Evolutionary conservation across 768 basidiomycete genomes (phyloP).

Genomic region (Macrolepiota fuliginosa): DNA sequence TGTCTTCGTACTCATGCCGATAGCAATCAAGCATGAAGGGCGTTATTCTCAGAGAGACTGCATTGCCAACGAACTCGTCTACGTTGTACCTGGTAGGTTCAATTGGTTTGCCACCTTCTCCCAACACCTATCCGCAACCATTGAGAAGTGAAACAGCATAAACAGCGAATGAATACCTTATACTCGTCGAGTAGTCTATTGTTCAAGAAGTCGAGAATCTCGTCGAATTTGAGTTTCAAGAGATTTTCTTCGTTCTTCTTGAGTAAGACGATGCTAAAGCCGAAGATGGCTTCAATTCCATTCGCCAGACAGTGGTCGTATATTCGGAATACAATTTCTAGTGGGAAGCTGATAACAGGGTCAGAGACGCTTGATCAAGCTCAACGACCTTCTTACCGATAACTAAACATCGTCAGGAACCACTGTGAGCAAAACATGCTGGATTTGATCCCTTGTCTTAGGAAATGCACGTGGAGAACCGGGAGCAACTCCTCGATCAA

Average conservation of each 20-base stretch:
- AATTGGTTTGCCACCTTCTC: constrained; percentile 24
- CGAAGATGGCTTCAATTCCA: constrained; percentile 96
- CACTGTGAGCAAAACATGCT: constrained; percentile 99
- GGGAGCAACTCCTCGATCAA: constrained; percentile 91
- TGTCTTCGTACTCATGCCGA: constrained; percentile 84
- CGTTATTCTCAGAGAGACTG: constrained; percentile 82
- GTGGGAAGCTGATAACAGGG: constrained; percentile 68
- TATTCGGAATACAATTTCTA: constrained; percentile 93
- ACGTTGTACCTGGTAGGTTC: constrained; percentile 51
- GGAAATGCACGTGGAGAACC: constrained; percentile 88
- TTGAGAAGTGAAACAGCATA: not conserved
- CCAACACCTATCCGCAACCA: constrained; percentile 21
- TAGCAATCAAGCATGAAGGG: constrained; percentile 95
- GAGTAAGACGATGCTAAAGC: constrained; percentile 86
- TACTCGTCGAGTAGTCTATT: constrained; percentile 81
- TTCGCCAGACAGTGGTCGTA: constrained; percentile 96
- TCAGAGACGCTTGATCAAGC: not conserved
- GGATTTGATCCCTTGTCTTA: constrained; percentile 92
- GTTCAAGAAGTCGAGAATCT: constrained; percentile 84
- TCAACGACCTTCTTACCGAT: constrained; percentile 53
- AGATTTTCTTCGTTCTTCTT: constrained; percentile 84
- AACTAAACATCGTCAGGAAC: constrained; percentile 97
- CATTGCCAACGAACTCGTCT: constrained; percentile 85
- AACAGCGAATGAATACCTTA: constrained; percentile 34
- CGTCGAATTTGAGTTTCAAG: constrained; percentile 85